Base-by-base conservation (phyloP, 495 filamentous ascomycete genomes). In the Penicillium fimorum region DNA sequence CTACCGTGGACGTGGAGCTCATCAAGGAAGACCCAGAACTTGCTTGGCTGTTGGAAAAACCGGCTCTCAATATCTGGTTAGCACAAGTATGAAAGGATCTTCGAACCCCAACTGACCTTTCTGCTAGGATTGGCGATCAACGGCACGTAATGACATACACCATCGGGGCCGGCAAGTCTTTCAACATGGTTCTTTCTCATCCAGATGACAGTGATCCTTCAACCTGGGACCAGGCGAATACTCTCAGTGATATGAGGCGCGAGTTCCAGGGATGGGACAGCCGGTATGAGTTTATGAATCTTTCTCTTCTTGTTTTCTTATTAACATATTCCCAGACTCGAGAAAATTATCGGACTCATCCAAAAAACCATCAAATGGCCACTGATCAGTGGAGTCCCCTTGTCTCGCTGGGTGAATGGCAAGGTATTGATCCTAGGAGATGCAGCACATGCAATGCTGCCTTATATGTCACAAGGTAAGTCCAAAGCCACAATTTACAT, bases 131-230 rank as follows among this genome's bases (percentile, higher is more conserved):
- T 30, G 69, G 69, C 5, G 67, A 75, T 24, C 51, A 63, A 11
- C 48, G 70, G 5, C 76, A 81, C 59, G 76, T 77, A 20, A 82
- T 82, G 62, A 72, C 74, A 7, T 82, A 82, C 55, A 76, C 74
- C 5, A 81, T 82, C 15, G 73, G 74, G 4, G 69, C 65, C 8
- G 77, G 76, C 3, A 74, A 69, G 42, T 60, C 70, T 5, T 79
- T 80, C 59, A 81, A 82, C 53, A 73, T 81, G 69, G 79, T 80
- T 0, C 68, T 82, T 8, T 76, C 71, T 1, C 79, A 83, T 63
- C 74, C 72, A 20, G 74, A 77, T 29, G 48, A 51, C 15, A 72
- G 64, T 13, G 75, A 79, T 20, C 70, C 72, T 3, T 32, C 63
- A 4, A 75, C 67, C 3, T 71, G 71, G 70, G 60, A 76, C 64